Percentiles rank a stretch among this genome's conserved stretches.
phyloP scores from a whole-genome alignment of 306 rosid genomes.

The Adenanthera pavonina region DNA sequence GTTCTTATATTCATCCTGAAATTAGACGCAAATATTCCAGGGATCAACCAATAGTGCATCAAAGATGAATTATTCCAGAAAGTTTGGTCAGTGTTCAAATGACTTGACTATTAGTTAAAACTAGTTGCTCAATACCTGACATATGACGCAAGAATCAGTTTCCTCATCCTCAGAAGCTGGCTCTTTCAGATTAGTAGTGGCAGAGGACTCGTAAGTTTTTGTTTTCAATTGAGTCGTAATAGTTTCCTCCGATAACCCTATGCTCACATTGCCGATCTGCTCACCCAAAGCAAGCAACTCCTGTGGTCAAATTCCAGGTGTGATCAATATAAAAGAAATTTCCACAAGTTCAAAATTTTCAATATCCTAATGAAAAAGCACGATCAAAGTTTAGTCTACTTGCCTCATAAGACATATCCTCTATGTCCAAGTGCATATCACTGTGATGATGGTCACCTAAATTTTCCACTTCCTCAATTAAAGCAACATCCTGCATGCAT shows the following conservation, averaged over 20 bases:
- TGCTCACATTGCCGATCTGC: conserved; percentile 87
- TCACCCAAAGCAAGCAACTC: conserved; percentile 98
- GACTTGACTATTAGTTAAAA: conserved; percentile 4
- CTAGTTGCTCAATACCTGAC: conserved; percentile 68
- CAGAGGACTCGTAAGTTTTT: conserved; percentile 42
- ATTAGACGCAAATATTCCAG: conserved; percentile 20
- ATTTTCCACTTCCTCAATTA: conserved; percentile 73
- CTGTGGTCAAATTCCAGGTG: conserved; percentile 53
- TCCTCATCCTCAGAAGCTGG: conserved; percentile 62
- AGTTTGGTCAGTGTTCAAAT: background rate
- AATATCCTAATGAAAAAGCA: conserved; percentile 14
- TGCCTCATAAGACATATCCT: conserved; percentile 98
- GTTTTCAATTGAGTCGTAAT: conserved; percentile 62
- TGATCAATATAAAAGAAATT: conserved; percentile 11
- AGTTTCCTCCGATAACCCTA: conserved; percentile 80
- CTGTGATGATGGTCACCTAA: conserved; percentile 82
- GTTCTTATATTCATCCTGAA: conserved; percentile 79
- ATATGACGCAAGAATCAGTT: conserved; percentile 76
- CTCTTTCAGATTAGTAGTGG: conserved; percentile 58
- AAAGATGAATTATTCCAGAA: conserved; percentile 12
- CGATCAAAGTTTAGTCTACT: conserved; percentile 33
- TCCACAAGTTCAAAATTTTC: conserved; percentile 1
- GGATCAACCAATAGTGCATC: conserved; percentile 2
- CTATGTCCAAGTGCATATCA: conserved; percentile 96
- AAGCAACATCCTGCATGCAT: conserved; percentile 78